Conservation (phyloP, 495 filamentous ascomycete genomes). For the Penicillium diatomitis region DNA sequence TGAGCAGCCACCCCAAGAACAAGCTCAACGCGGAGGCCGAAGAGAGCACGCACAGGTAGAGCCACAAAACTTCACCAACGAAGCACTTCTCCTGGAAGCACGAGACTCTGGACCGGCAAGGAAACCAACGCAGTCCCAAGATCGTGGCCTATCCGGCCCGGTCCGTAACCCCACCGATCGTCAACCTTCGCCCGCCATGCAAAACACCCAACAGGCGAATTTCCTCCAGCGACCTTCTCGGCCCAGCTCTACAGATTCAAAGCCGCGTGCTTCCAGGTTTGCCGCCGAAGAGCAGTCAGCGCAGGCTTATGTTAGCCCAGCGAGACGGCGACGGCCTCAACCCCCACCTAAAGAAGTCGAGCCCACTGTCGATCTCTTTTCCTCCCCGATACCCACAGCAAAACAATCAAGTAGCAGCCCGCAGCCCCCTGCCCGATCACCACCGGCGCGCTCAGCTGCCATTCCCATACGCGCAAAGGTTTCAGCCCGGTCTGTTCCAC, state of each 20-base stretch:
- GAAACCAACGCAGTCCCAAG: slow-evolving; percentile 26
- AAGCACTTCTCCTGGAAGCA: slow-evolving; percentile 82
- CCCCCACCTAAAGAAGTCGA: slow-evolving; percentile 34
- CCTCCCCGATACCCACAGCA: slow-evolving; percentile 32
- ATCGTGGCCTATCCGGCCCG: slow-evolving; percentile 12
- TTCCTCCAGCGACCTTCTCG: slow-evolving; percentile 34
- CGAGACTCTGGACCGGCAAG: slow-evolving; percentile 33
- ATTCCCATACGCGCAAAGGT: slow-evolving; percentile 41
- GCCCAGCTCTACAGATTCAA: slow-evolving; percentile 40
- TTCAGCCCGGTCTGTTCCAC: slow-evolving; percentile 56
- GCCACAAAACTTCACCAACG: slow-evolving; percentile 59
- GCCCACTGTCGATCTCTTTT: slow-evolving; percentile 50
- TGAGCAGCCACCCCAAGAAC: slow-evolving; percentile 16
- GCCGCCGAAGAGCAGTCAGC: slow-evolving; percentile 71
- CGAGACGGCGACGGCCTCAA: slow-evolving; percentile 61
- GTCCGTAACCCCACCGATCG: slow-evolving; percentile 25
- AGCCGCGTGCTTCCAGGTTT: slow-evolving; percentile 55
- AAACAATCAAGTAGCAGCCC: slow-evolving; percentile 19
- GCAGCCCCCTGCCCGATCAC: slow-evolving; percentile 16
- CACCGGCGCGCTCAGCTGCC: slow-evolving; percentile 17
- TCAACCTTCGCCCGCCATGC: slow-evolving; percentile 34
- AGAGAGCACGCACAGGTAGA: slow-evolving; percentile 15
- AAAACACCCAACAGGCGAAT: slow-evolving; percentile 24
- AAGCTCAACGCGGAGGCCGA: slow-evolving; percentile 9
- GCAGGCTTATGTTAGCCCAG: slow-evolving; percentile 84